Evolutionary conservation across 192 early-diverging fungal genomes (phyloP), one percentile per base, ranked within the genome.

Genomic region (Coemansia brasiliensis): DNA sequence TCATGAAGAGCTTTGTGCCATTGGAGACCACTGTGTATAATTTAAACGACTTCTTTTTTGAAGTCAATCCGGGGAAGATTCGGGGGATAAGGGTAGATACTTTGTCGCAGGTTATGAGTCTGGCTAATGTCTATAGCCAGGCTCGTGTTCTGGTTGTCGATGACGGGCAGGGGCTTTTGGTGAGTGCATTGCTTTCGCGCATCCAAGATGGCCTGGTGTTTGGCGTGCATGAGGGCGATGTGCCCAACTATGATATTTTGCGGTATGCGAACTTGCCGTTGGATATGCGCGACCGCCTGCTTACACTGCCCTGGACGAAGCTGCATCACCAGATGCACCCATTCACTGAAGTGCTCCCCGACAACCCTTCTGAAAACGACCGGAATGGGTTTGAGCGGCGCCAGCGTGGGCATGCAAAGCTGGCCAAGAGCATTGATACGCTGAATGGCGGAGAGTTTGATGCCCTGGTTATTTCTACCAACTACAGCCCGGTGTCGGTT

Each of bases 151-250:
- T 98, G 44, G 86, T 93, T 11, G 89, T 94, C 0, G 97, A 99
- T 69, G 95, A 97, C 53, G 90, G 88, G 0, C 90, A 90, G 43
- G 97, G 96, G 11, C 77, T 99, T 55, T 27, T 99, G 0, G 66
- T 90, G 4, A 68, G 85, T 5, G 89, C 92, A 1, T 61, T 95
- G n/a, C 81, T 92, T 24, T 90, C 95, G 60, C 86, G 94, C 22
- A 86, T 93, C 63, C 83, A 82, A 1, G 65, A 71, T 24, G 91
- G 92, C 35, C 69, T 67, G 1, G 84, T 94, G 17, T 52, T 92
- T 32, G 86, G 81, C 20, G 26, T 95, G 13, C 88, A 93, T 49
- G 89, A 91, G 37, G 84, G 88, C 38, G 87, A 92, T 25, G 74
- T 81, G 18, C 65, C 77, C 59, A 91, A 89, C 61, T 87, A 86